Evolutionary conservation across 2,329 filamentous ascomycete genomes (phyloP).

Genomic region (Nemania diffusa): DNA sequence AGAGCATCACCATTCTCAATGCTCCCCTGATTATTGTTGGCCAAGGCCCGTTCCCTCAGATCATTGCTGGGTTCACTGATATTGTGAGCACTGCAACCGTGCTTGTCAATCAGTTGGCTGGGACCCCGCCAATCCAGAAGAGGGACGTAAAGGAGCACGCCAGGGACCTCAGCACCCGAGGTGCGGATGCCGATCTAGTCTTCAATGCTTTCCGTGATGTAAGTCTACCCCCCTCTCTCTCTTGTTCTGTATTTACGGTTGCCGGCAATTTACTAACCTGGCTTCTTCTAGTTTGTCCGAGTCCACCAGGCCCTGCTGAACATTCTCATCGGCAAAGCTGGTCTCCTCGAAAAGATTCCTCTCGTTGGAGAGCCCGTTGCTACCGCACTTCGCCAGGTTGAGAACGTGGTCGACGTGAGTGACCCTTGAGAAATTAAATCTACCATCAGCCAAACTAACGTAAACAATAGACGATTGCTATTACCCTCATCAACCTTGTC

Average conservation of each 20-base stretch:
- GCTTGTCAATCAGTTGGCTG: slow-evolving; percentile 4
- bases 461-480: slow-evolving; percentile 1
- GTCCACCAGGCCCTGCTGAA: slow-evolving; percentile 32
- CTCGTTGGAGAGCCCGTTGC: slow-evolving; percentile 31
- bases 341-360: slow-evolving; percentile 23
- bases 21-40: slow-evolving; percentile 26
- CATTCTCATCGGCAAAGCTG: slow-evolving; percentile 35
- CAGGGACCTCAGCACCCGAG: slow-evolving; percentile 23
- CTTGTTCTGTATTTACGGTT: not conserved
- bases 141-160: slow-evolving; percentile 20
- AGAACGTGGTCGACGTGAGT: slow-evolving; percentile 33
- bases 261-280: not conserved
- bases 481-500: slow-evolving; percentile 6
- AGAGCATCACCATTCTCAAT: slow-evolving; percentile 32
- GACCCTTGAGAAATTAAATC: no score
- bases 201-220: slow-evolving; percentile 32
- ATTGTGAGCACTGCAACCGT: slow-evolving; percentile 29
- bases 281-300: slow-evolving; percentile 26
- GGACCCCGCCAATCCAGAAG: slow-evolving; percentile 4
- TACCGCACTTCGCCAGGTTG: slow-evolving; percentile 28
- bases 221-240: not conserved
- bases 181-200: slow-evolving; percentile 28
- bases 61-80: slow-evolving; percentile 29
- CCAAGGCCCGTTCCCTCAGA: slow-evolving; percentile 22
- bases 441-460: not conserved